A percentile compares a stretch with the other conserved stretches of the same genome.
phyloP scores from a whole-genome alignment of 495 filamentous ascomycete genomes.

The Trichoderma parareesei region DNA sequence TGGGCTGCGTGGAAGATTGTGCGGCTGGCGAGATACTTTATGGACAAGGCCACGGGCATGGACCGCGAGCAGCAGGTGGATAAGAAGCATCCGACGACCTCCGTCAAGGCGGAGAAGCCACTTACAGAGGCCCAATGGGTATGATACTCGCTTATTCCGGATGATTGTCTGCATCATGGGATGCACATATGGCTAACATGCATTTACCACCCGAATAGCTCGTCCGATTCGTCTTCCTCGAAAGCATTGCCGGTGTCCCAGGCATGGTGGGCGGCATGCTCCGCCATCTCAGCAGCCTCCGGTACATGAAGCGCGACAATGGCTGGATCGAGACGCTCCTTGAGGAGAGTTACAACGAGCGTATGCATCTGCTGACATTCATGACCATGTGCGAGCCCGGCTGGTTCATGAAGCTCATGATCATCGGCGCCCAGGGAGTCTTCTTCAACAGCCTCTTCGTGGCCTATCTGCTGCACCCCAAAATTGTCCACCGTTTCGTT shows the following conservation, averaged over 20 bases:
- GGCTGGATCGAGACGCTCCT: constrained; percentile 97
- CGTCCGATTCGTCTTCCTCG: constrained; percentile 81
- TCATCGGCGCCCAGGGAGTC: constrained; percentile 72
- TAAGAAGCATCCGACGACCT: constrained; percentile 37
- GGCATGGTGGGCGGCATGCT: constrained; percentile 97
- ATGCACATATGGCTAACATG: constrained; percentile 11
- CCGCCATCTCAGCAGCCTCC: constrained; percentile 73
- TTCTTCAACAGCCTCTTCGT: constrained; percentile 95
- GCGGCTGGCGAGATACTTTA: constrained; percentile 32
- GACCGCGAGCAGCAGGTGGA: constrained; percentile 35
- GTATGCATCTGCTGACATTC: constrained; percentile 94
- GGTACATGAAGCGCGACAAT: constrained; percentile 83
- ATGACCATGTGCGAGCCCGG: constrained; percentile 88
- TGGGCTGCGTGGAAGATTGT: constrained; percentile 41
- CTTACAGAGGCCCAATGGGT: constrained; percentile 42
- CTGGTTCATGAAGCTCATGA: constrained; percentile 80
- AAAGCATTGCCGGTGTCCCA: constrained; percentile 89
- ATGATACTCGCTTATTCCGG: constrained; percentile 1
- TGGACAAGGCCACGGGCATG: constrained; percentile 40
- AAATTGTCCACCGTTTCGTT: constrained; percentile 90
- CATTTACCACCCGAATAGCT: constrained; percentile 32
- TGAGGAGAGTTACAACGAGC: constrained; percentile 91
- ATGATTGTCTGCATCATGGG: background rate
- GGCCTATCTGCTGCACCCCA: constrained; percentile 79
- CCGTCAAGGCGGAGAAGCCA: constrained; percentile 33